phyloP scores from a whole-genome alignment of 2,329 filamentous ascomycete genomes.

The Trichoderma gracile region DNA sequence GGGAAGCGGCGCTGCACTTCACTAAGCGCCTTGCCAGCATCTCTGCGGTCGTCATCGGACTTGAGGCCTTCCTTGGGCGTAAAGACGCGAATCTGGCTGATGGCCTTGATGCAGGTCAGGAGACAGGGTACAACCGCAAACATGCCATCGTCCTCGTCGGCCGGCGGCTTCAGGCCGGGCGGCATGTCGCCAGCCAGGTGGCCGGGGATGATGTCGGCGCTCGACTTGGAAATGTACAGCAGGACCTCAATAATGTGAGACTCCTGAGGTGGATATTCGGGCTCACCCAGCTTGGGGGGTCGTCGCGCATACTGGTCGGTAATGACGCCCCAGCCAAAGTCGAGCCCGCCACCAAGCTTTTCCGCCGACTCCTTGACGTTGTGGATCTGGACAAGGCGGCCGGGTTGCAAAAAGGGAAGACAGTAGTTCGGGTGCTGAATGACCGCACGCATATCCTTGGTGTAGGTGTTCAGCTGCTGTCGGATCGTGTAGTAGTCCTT shows the following conservation, averaged over 20 bases:
- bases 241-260: conserved; percentile 82
- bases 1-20: conserved; percentile 88
- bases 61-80: conserved; percentile 73
- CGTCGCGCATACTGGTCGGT: conserved; percentile 70
- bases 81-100: conserved; percentile 82
- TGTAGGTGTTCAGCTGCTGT: conserved; percentile 79
- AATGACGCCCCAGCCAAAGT: conserved; percentile 95
- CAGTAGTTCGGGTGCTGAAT: conserved; percentile 91
- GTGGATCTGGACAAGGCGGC: conserved; percentile 85
- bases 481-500: conserved; percentile 93
- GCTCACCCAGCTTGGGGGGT: conserved; percentile 64
- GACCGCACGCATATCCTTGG: conserved; percentile 85
- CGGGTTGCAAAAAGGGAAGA: conserved; percentile 78
- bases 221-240: conserved; percentile 58
- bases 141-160: conserved; percentile 36
- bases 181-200: conserved; percentile 51
- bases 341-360: conserved; percentile 45
- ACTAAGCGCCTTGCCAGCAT: conserved; percentile 68
- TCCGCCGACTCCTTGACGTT: conserved; percentile 56
- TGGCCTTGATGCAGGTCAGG: conserved; percentile 78
- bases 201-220: conserved; percentile 47
- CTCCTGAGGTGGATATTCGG: conserved; percentile 72
- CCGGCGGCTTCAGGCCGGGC: conserved; percentile 55
- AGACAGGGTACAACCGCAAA: conserved; percentile 69
- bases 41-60: conserved; percentile 62